phyloP scores from a whole-genome alignment of 1,139 yeast species.

The Geotrichum cucujoidarum region DNA sequence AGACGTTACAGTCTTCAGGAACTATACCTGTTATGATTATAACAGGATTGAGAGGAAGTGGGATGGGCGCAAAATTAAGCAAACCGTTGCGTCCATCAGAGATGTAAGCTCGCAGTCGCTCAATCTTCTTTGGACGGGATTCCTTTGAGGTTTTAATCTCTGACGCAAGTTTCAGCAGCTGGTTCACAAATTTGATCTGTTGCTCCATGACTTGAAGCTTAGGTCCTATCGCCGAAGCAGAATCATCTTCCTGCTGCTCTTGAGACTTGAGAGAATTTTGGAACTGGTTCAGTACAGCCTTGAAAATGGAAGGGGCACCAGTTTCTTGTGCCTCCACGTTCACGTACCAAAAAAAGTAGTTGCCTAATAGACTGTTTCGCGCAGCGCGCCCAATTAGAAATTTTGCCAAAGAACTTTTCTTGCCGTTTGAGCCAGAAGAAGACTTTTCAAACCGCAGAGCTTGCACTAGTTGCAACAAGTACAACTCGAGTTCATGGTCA shows the following conservation, averaged over 20 bases:
- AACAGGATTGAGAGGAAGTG: slow-evolving; percentile 69
- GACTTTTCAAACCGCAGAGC: slow-evolving; percentile 71
- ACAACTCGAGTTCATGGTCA: slow-evolving; percentile 74
- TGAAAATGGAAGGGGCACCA: slow-evolving; percentile 31
- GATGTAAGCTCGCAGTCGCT: slow-evolving; percentile 38
- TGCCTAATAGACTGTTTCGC: slow-evolving; percentile 63
- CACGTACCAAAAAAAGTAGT: slow-evolving; percentile 85
- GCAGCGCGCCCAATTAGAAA: slow-evolving; percentile 73
- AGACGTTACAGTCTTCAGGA: slow-evolving; percentile 77
- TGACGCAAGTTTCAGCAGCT: slow-evolving; percentile 42
- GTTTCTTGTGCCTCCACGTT: slow-evolving; percentile 83
- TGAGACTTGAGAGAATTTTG: slow-evolving; percentile 31
- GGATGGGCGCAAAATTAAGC: slow-evolving; percentile 50
- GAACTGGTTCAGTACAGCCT: slow-evolving; percentile 34
- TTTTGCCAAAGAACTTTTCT: slow-evolving; percentile 57
- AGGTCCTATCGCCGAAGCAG: background rate
- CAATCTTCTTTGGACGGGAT: slow-evolving; percentile 53
- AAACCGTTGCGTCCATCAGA: slow-evolving; percentile 40
- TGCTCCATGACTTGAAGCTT: slow-evolving; percentile 32
- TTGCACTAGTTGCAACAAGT: slow-evolving; percentile 84
- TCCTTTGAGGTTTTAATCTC: slow-evolving; percentile 48
- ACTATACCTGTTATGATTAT: slow-evolving; percentile 66
- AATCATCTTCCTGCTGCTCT: background rate
- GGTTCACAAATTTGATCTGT: slow-evolving; percentile 44
- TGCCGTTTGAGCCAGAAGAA: slow-evolving; percentile 21